A percentile compares a stretch with the other conserved stretches of the same genome.
These are phyloP conservation scores for Artomyces pyxidatus DNA, from an alignment of 768 basidiomycete species.

Conservation along the genomic window DNA sequence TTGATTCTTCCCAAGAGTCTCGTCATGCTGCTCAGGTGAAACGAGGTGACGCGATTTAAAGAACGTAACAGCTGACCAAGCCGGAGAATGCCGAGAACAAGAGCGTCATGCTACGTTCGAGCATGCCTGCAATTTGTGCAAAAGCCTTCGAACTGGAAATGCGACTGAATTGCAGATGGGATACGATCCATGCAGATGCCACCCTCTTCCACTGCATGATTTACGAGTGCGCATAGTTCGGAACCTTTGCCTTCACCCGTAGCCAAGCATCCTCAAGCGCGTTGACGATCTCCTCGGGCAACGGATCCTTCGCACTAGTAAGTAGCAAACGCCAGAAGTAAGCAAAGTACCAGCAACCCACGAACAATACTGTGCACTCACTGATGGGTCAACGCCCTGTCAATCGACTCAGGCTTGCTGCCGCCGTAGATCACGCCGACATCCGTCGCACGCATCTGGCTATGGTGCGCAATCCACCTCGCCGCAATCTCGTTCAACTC, in stretches of 20 bases:
- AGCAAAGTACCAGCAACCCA: background rate
- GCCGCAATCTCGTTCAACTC: conserved; percentile 32
- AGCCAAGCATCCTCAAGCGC: conserved; percentile 30
- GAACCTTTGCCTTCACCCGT: conserved; percentile 16
- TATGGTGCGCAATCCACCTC: conserved; percentile 35
- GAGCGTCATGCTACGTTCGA: too few species aligned
- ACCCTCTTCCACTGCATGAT: too few species aligned
- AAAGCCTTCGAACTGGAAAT: too few species aligned
- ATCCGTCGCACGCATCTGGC: conserved; percentile 23
- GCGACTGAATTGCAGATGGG: too few species aligned
- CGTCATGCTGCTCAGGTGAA: too few species aligned
- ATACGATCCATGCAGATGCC: too few species aligned
- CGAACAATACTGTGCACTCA: background rate
- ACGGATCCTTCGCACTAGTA: conserved; percentile 23
- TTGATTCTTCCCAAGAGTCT: too few species aligned
- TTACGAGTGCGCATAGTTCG: too few species aligned
- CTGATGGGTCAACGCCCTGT: conserved; percentile 15
- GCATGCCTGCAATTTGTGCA: too few species aligned
- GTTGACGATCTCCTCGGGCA: conserved; percentile 30
- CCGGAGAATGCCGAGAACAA: too few species aligned
- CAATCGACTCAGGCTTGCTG: conserved; percentile 28
- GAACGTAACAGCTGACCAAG: too few species aligned
- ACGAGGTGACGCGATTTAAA: too few species aligned
- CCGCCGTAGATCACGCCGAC: conserved; percentile 35
- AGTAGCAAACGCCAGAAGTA: background rate